Conservation (phyloP, 106 monocot genomes). For the Cymbidium sinense region DNA sequence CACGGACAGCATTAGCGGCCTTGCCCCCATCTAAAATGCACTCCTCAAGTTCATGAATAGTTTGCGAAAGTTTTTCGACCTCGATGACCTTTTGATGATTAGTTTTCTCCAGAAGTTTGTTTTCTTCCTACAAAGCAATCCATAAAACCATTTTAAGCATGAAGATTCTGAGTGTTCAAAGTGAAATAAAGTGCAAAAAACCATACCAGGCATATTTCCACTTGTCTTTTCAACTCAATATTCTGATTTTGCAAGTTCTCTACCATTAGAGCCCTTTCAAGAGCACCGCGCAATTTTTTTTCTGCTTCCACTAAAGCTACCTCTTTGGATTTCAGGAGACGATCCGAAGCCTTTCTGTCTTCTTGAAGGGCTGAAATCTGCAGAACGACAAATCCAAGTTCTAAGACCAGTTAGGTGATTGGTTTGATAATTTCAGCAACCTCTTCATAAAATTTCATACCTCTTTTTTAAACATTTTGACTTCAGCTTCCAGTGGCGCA, state of each 20-base stretch:
- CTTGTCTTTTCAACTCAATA: constrained; percentile 28
- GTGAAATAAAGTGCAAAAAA: neutral
- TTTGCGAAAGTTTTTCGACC: constrained; percentile 45
- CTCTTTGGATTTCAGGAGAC: constrained; percentile 41
- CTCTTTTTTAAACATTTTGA: constrained; percentile 30
- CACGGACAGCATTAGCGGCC: constrained; percentile 45
- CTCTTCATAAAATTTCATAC: constrained; percentile 11
- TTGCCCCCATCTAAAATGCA: constrained; percentile 49
- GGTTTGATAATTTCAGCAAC: neutral
- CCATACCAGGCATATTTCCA: constrained; percentile 37
- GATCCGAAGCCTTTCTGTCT: constrained; percentile 28
- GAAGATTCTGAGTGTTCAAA: neutral
- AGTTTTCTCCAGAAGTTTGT: constrained; percentile 45
- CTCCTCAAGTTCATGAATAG: constrained; percentile 58
- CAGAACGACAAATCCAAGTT: neutral
- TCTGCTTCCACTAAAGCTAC: constrained; percentile 33
- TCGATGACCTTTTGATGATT: constrained; percentile 47
- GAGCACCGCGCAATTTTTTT: constrained; percentile 18
- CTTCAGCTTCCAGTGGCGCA: constrained; percentile 39
- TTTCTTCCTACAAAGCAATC: constrained; percentile 52
- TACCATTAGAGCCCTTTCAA: constrained; percentile 28
- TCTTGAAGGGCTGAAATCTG: constrained; percentile 34
- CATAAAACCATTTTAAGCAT: neutral
- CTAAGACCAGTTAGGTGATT: neutral
- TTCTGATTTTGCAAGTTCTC: constrained; percentile 42